Conservation (phyloP, 2,329 filamentous ascomycete species). For the Seiridium unicorne region DNA sequence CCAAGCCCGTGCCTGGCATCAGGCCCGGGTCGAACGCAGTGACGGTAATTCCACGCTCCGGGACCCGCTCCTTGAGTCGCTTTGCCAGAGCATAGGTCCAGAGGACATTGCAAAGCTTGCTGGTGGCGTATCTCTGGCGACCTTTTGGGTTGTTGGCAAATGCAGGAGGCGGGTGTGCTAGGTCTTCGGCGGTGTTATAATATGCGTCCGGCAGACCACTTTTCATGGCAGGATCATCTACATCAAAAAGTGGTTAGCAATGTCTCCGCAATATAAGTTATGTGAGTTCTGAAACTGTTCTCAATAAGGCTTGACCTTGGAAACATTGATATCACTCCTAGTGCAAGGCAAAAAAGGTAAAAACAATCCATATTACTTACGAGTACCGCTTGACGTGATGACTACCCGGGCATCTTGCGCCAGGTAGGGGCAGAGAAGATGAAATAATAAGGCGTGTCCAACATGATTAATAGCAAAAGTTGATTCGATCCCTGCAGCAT, state of each 20-base stretch:
- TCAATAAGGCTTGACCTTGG: too few species aligned
- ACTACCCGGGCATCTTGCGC: constrained; percentile 40
- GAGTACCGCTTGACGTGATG: constrained; percentile 41
- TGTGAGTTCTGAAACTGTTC: too few species aligned
- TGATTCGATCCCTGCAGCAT: constrained; percentile 41
- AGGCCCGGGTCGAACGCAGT: constrained; percentile 44
- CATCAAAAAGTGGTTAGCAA: too few species aligned
- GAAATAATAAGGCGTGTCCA: constrained; percentile 48
- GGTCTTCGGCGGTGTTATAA: constrained; percentile 41
- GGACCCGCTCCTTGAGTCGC: constrained; percentile 24
- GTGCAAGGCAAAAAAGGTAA: too few species aligned
- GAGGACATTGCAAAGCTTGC: constrained; percentile 46
- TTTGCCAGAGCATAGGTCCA: constrained; percentile 45
- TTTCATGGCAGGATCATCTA: constrained; percentile 42
- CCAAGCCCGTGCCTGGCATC: constrained; percentile 45
- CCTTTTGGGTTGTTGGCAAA: constrained; percentile 25
- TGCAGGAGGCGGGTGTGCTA: constrained; percentile 37
- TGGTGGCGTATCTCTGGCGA: constrained; percentile 38
- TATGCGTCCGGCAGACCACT: constrained; percentile 26
- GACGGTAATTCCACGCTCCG: constrained; percentile 32
- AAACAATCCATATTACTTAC: too few species aligned
- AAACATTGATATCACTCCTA: too few species aligned
- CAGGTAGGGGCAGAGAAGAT: constrained; percentile 40
- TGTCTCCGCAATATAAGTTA: too few species aligned
- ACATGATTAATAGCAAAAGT: constrained; percentile 50